phyloP scores from a whole-genome alignment of 164 flowering plant genomes.

The Stephania japonica region DNA sequence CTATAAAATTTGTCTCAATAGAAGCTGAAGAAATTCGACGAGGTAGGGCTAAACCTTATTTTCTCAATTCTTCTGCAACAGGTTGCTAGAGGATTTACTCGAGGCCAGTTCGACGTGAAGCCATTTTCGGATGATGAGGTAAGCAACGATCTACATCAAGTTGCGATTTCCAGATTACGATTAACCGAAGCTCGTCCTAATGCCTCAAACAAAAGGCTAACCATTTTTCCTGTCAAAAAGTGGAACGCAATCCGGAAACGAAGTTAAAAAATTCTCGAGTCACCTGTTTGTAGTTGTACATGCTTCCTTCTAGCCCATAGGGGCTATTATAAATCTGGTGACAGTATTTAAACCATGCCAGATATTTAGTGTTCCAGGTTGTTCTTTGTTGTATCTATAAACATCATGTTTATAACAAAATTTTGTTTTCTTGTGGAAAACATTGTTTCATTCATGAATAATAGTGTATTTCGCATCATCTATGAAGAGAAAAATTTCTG shows the following conservation, averaged over 20 bases:
- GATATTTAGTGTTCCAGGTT: background rate
- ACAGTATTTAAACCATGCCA: background rate
- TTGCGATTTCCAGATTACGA: constrained; percentile 41
- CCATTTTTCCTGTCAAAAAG: constrained; percentile 62
- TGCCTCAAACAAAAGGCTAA: constrained; percentile 34
- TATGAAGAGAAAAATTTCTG: no score
- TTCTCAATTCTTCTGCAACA: constrained; percentile 17
- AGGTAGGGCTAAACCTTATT: constrained; percentile 3
- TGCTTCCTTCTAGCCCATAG: background rate
- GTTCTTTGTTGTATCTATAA: background rate
- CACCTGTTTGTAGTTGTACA: constrained; percentile 4
- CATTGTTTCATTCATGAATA: constrained; percentile 6
- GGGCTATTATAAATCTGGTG: constrained; percentile 2
- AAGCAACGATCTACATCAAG: constrained; percentile 34
- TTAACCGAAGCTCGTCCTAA: constrained; percentile 31
- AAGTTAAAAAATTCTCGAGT: constrained; percentile 7
- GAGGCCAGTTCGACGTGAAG: constrained; percentile 78
- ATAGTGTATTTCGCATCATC: background rate
- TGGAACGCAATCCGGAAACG: constrained; percentile 43
- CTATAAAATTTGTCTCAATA: no score
- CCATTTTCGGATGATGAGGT: constrained; percentile 46
- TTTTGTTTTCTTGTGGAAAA: constrained; percentile 4
- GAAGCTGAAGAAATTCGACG: no score
- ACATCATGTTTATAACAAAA: constrained; percentile 1
- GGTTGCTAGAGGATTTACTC: constrained; percentile 73